Percentiles rank a stretch among this genome's conserved stretches.
These are phyloP conservation scores for Termitomyces sp. DNA, from an alignment of 768 basidiomycete genomes.

Conservation along the genomic window DNA sequence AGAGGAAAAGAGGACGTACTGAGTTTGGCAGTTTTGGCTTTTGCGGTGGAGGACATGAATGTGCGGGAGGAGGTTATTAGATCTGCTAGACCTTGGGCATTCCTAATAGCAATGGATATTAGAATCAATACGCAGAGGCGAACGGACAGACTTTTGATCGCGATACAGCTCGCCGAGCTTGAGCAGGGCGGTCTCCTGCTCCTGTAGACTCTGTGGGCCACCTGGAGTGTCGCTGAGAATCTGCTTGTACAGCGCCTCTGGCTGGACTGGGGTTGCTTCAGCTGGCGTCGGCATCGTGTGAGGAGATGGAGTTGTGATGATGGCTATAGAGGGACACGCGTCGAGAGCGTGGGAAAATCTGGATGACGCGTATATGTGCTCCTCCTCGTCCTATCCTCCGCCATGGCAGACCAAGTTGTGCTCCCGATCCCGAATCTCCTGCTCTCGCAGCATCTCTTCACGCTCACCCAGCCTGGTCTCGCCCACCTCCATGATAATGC, in stretches of 20 bases:
- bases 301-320: neutral
- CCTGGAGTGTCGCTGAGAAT: slow-evolving; percentile 47
- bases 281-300: slow-evolving; percentile 27
- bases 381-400: slow-evolving; percentile 11
- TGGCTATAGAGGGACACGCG: slow-evolving; percentile 30
- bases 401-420: slow-evolving; percentile 82
- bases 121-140: neutral
- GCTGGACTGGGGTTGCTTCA: slow-evolving; percentile 51
- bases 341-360: slow-evolving; percentile 28
- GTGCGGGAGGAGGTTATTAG: slow-evolving; percentile 79
- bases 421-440: slow-evolving; percentile 85
- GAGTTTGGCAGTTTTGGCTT: slow-evolving; percentile 95
- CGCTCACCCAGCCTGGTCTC: slow-evolving; percentile 60
- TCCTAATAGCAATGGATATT: slow-evolving; percentile 42
- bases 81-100: slow-evolving; percentile 80
- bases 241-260: slow-evolving; percentile 73
- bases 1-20: slow-evolving; percentile 45
- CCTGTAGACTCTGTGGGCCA: slow-evolving; percentile 49
- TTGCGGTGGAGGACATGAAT: slow-evolving; percentile 93
- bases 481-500: slow-evolving; percentile 66
- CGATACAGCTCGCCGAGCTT: slow-evolving; percentile 86
- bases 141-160: slow-evolving; percentile 71
- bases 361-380: slow-evolving; percentile 34
- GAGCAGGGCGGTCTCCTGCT: slow-evolving; percentile 83
- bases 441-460: slow-evolving; percentile 77